Percentiles rank a stretch among this genome's conserved stretches.
Conservation (phyloP, 2,329 filamentous ascomycete genomes). For the Epichloe gansuensis region DNA sequence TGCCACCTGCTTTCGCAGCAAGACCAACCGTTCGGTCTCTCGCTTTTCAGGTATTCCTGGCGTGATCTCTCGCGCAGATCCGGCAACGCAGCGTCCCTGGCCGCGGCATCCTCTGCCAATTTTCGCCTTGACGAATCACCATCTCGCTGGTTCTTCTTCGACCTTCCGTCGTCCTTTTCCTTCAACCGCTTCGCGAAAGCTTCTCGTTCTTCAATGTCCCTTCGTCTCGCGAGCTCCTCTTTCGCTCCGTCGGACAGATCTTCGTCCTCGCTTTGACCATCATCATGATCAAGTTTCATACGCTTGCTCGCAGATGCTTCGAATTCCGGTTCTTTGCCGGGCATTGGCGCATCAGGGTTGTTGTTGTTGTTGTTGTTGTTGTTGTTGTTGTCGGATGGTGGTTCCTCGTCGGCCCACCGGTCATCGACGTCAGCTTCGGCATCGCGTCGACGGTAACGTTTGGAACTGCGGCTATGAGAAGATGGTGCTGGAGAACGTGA, state of each 20-base stretch:
- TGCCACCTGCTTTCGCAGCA: conserved; percentile 80
- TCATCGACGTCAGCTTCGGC: conserved; percentile 51
- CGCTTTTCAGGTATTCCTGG: conserved; percentile 92
- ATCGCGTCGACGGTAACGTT: conserved; percentile 30
- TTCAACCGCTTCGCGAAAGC: conserved; percentile 68
- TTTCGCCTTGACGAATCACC: conserved; percentile 43
- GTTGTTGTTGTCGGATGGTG: conserved; percentile 22
- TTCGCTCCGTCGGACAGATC: conserved; percentile 45
- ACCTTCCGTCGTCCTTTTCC: conserved; percentile 56
- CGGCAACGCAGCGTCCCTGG: conserved; percentile 59
- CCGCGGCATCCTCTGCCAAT: conserved; percentile 42
- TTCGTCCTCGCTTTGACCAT: conserved; percentile 27
- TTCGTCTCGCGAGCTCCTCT: conserved; percentile 45
- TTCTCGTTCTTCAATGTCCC: conserved; percentile 63
- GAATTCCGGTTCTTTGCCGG: conserved; percentile 45
- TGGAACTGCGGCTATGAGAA: conserved; percentile 22
- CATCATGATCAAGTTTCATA: conserved; percentile 50
- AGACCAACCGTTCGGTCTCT: conserved; percentile 69
- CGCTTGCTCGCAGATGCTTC: conserved; percentile 60
- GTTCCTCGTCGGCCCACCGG: conserved; percentile 71
- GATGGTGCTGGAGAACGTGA: conserved; percentile 20
- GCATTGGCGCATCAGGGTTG: conserved; percentile 20
- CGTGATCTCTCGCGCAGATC: conserved; percentile 75
- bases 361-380: conserved; percentile 20
- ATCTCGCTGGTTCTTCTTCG: conserved; percentile 54